phyloP scores from a whole-genome alignment of 2,329 filamentous ascomycete genomes.

The Exophiala calicioides region DNA sequence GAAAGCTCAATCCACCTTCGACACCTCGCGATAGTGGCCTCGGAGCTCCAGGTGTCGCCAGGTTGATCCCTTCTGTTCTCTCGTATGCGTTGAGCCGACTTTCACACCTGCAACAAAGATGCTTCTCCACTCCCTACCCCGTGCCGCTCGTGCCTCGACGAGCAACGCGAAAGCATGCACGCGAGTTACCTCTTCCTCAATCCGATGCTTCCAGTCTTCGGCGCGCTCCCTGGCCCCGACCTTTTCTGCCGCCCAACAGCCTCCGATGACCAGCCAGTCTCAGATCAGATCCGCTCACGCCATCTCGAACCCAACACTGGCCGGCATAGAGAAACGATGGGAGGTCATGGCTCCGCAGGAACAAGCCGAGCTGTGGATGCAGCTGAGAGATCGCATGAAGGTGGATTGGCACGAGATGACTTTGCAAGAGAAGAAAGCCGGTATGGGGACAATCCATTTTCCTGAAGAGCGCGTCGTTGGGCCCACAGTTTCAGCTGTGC shows the following conservation, averaged over 20 bases:
- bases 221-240: constrained; percentile 43
- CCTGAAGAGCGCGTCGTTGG: not conserved
- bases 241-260: constrained; percentile 38
- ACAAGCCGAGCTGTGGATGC: constrained; percentile 99
- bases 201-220: constrained; percentile 30
- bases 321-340: constrained; percentile 99
- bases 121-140: constrained; percentile 49
- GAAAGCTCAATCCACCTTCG: constrained; percentile 17
- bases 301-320: constrained; percentile 95
- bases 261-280: constrained; percentile 44
- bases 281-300: constrained; percentile 70
- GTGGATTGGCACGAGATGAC: constrained; percentile 94
- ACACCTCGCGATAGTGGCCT: constrained; percentile 19
- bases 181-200: constrained; percentile 16
- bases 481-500: no score
- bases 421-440: constrained; percentile 96
- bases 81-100: constrained; percentile 24
- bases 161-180: constrained; percentile 36
- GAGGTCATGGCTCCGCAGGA: constrained; percentile 96
- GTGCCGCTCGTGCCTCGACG: constrained; percentile 48
- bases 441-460: constrained; percentile 61
- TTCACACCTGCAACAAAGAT: constrained; percentile 33
- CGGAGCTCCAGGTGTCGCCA: constrained; percentile 29
- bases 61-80: constrained; percentile 13
- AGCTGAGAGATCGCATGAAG: constrained; percentile 98